A percentile compares a stretch with the other conserved stretches of the same genome.
These are phyloP conservation scores for Linum trigynum DNA, from an alignment of 345 rosid genomes.

Conservation along the genomic window DNA sequence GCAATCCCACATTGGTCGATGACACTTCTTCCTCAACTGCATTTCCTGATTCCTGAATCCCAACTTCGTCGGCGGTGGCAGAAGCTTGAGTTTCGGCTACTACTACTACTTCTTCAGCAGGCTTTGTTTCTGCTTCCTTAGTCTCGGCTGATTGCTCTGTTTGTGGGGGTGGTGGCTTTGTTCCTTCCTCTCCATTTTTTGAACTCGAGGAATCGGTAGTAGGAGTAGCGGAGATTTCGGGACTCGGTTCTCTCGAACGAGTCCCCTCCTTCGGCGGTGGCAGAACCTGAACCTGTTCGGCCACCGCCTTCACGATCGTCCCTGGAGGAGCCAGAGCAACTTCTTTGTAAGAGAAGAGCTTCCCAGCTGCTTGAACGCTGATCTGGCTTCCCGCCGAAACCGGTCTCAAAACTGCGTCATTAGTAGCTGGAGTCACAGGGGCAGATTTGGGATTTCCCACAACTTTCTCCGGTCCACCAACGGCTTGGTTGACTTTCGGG, in stretches of 20 bases:
- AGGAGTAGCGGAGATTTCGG: conserved; percentile 12
- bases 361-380: conserved; percentile 70
- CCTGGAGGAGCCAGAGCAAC: conserved; percentile 98
- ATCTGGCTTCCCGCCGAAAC: conserved; percentile 39
- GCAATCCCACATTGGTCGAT: conserved; percentile 17
- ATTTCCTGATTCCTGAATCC: conserved; percentile 24
- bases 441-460: conserved; percentile 38
- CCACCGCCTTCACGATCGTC: conserved; percentile 75
- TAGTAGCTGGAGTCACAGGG: conserved; percentile 40
- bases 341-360: conserved; percentile 90
- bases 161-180: conserved; percentile 8
- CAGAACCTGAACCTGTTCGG: conserved; percentile 37
- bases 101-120: conserved; percentile 13
- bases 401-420: conserved; percentile 40
- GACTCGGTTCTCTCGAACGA: conserved; percentile 21
- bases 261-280: conserved; percentile 31
- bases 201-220: conserved; percentile 12
- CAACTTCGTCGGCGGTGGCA: conserved; percentile 14
- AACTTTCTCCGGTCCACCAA: conserved; percentile 37
- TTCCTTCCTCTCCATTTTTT: conserved; percentile 27
- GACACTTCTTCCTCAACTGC: conserved; percentile 13
- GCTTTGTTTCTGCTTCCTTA: conserved; percentile 15
- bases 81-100: conserved; percentile 17
- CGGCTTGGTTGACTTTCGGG: conserved; percentile 40
- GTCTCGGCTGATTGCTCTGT: conserved; percentile 17